A percentile compares a stretch with the other conserved stretches of the same genome.
phyloP scores from a whole-genome alignment of 2,329 filamentous ascomycete species.

The Tolypocladium guangdongense region DNA sequence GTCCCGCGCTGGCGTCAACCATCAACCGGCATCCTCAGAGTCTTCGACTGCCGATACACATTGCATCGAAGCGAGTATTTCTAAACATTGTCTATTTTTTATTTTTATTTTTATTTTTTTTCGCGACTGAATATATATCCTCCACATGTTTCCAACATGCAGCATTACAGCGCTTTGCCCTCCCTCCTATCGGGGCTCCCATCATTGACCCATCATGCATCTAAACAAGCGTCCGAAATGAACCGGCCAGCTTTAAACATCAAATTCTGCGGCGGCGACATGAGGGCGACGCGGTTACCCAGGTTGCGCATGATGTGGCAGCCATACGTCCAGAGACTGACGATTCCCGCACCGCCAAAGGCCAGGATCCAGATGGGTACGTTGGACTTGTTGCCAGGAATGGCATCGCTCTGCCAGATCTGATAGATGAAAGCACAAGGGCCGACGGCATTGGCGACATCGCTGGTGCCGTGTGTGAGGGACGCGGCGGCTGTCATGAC shows the following conservation, averaged over 20 bases:
- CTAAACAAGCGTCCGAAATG: not conserved
- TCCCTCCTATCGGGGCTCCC: not conserved
- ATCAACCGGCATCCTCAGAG: no score
- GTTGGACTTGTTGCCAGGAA: constrained; percentile 29
- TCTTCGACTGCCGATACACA: no score
- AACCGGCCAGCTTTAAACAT: not conserved
- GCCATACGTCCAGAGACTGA: constrained; percentile 47
- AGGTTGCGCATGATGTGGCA: constrained; percentile 56
- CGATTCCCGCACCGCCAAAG: constrained; percentile 39
- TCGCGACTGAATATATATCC: not conserved
- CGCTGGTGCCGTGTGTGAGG: constrained; percentile 57
- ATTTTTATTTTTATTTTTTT: no score
- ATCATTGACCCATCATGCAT: not conserved
- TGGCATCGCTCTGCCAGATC: constrained; percentile 40
- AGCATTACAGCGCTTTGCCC: not conserved
- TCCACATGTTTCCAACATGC: not conserved
- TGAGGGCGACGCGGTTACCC: constrained; percentile 51
- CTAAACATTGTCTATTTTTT: not conserved
- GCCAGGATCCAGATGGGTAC: constrained; percentile 51
- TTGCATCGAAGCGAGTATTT: not conserved
- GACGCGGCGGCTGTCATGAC: constrained; percentile 51
- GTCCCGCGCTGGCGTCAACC: no score
- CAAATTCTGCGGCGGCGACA: constrained; percentile 48
- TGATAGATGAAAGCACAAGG: constrained; percentile 53
- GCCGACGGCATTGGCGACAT: constrained; percentile 52